Evolutionary conservation across 139 green algal genomes (phyloP).

Genomic region (Pedinophyceae sp.): DNA sequence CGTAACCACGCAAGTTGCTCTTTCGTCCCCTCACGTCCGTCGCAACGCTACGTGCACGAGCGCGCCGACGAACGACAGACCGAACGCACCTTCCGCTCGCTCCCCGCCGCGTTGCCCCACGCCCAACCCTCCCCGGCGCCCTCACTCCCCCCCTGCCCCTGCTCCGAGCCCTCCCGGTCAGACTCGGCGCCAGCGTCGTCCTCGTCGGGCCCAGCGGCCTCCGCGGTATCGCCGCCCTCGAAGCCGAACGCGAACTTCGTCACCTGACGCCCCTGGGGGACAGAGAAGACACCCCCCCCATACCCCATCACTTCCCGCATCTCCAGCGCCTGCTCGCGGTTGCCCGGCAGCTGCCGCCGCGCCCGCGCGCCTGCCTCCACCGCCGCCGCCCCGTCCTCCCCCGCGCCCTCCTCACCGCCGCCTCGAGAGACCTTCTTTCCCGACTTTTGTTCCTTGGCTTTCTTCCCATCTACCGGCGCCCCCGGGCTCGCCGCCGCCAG

Average conservation of each 20-base stretch:
- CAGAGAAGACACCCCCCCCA: background rate
- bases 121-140: no score
- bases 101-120: background rate
- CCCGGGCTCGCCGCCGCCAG: no score
- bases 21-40: constrained; percentile 1
- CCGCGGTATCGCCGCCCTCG: background rate
- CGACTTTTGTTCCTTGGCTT: no score
- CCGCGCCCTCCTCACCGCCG: no score
- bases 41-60: background rate
- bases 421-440: no score
- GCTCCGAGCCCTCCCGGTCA: no score
- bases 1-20: no score
- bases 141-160: background rate
- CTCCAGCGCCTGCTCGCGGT: constrained; percentile 43
- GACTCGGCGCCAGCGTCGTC: background rate
- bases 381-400: no score
- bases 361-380: no score
- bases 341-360: no score
- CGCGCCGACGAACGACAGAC: background rate
- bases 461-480: no score
- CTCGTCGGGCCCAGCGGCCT: constrained; percentile 1
- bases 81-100: background rate
- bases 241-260: background rate
- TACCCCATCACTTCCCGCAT: constrained; percentile 37
- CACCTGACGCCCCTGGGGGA: background rate